A percentile compares a stretch with the other conserved stretches of the same genome.
phyloP scores from a whole-genome alignment of 345 rosid species.

The Syzygium grande region DNA sequence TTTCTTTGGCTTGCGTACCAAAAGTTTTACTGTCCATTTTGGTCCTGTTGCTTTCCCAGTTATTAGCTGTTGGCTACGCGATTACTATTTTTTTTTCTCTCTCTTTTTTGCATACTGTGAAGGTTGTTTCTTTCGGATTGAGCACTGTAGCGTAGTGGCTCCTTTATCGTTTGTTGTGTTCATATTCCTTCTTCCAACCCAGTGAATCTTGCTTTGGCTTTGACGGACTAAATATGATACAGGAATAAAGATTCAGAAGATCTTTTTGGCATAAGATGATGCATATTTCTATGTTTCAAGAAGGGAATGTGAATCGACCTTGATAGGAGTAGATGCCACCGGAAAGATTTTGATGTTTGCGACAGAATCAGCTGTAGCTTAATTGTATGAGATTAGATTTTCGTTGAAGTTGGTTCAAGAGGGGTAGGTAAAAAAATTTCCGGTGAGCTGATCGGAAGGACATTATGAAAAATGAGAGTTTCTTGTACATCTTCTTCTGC shows the following conservation, averaged over 20 bases:
- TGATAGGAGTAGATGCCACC: not conserved
- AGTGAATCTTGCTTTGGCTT: not conserved
- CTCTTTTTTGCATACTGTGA: not conserved
- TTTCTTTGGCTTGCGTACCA: not conserved
- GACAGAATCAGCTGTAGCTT: not conserved
- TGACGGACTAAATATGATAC: not conserved
- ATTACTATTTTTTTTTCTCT: not conserved
- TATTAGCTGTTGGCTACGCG: not conserved
- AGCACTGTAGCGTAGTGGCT: not conserved
- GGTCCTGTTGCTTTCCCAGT: not conserved
- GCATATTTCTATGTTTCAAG: not conserved
- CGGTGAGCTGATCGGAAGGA: not conserved
- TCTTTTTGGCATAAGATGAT: not conserved
- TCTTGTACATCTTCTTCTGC: not conserved
- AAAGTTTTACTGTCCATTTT: not conserved
- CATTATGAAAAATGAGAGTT: not conserved
- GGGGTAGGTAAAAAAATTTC: not conserved
- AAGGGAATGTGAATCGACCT: not conserved
- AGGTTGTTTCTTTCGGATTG: not conserved
- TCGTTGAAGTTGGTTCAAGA: not conserved
- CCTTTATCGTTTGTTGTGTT: not conserved
- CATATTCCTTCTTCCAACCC: not conserved
- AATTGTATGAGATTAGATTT: not conserved
- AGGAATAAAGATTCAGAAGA: not conserved
- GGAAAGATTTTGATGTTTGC: not conserved